Conservation (phyloP, 2,329 filamentous ascomycete genomes). For the Blastomyces emzantsi region DNA sequence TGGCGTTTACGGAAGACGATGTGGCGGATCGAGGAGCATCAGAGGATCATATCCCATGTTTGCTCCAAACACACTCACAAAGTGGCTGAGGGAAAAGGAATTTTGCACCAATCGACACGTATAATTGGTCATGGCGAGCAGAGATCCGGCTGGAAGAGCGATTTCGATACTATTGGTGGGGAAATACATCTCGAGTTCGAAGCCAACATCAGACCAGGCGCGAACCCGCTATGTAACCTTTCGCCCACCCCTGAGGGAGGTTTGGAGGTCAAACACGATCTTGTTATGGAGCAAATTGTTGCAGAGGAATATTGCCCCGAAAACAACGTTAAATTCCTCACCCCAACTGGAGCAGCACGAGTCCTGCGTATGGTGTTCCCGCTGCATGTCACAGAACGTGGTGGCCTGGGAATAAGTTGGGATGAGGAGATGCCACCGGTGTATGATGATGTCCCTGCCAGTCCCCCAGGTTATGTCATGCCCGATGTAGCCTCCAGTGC, state of each 20-base stretch:
- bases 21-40: conserved; percentile 86
- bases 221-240: conserved; percentile 67
- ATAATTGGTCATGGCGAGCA: conserved; percentile 73
- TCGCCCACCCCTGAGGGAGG: conserved; percentile 55
- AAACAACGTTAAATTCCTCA: conserved; percentile 63
- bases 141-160: conserved; percentile 83
- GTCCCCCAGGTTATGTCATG: conserved; percentile 61
- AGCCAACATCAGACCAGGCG: conserved; percentile 50
- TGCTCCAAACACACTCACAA: conserved; percentile 67
- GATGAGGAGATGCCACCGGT: conserved; percentile 91
- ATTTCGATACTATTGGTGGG: conserved; percentile 57
- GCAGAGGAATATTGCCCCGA: conserved; percentile 72
- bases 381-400: conserved; percentile 69
- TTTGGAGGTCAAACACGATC: conserved; percentile 69
- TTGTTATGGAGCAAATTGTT: conserved; percentile 89
- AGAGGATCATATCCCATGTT: conserved; percentile 67
- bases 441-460: conserved; percentile 86
- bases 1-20: conserved; percentile 88
- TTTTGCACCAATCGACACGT: conserved; percentile 64
- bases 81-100: conserved; percentile 58
- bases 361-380: conserved; percentile 90
- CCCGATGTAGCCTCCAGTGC: conserved; percentile 30
- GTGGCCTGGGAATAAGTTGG: conserved; percentile 87
- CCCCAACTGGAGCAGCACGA: conserved; percentile 80
- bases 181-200: conserved; percentile 76